Conservation (phyloP, 345 rosid genomes). For the Pistacia integerrima region DNA sequence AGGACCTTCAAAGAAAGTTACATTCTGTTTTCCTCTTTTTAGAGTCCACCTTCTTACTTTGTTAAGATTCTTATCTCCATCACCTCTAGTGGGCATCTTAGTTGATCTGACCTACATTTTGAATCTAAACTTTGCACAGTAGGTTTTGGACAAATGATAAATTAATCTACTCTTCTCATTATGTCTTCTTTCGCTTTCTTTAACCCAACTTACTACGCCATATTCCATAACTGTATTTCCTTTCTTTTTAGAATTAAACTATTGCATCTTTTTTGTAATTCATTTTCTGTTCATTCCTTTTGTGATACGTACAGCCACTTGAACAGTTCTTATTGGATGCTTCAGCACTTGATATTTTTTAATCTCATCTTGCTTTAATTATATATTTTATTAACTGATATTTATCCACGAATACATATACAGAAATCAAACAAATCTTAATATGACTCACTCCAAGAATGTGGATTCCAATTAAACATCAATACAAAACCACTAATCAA, state of each 20-base stretch:
- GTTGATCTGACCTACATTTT: conserved; percentile 23
- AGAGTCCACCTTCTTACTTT: conserved; percentile 25
- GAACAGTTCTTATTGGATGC: conserved; percentile 12
- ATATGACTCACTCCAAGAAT: background rate
- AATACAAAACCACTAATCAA: background rate
- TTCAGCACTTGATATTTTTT: background rate
- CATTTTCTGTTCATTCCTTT: background rate
- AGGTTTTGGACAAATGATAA: conserved; percentile 10
- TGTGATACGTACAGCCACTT: conserved; percentile 7
- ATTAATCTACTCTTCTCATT: background rate
- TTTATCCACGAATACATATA: background rate
- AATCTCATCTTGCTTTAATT: background rate
- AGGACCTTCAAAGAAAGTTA: conserved; percentile 13
- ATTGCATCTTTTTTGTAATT: conserved; percentile 16
- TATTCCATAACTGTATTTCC: background rate
- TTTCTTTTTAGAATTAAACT: background rate
- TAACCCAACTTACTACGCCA: conserved; percentile 5
- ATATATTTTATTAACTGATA: background rate
- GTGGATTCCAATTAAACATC: background rate
- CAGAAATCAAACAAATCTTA: background rate
- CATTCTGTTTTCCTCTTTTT: conserved; percentile 16
- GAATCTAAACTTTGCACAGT: conserved; percentile 20
- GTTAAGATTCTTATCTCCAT: conserved; percentile 21
- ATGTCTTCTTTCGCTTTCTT: conserved; percentile 5
- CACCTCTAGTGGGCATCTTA: conserved; percentile 45